Evolutionary conservation across 305 asterid genomes (phyloP).

Genomic region (Andrographis paniculata): DNA sequence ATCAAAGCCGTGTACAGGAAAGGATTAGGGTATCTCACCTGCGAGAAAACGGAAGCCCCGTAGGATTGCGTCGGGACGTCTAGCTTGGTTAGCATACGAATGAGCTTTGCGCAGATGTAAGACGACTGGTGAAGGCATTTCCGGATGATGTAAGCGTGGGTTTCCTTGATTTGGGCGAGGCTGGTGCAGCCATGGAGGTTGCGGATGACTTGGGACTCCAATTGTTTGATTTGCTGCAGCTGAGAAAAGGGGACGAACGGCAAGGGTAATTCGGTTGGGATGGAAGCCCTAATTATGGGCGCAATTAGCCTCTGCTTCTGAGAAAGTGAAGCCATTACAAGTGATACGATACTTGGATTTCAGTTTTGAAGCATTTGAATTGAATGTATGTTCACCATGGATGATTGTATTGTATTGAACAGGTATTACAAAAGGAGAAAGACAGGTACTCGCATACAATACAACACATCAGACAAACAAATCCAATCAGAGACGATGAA

Average conservation of each 20-base stretch:
- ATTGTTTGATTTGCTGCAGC: slow-evolving; percentile 42
- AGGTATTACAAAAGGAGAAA: too few relatives aligned
- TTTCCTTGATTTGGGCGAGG: slow-evolving; percentile 52
- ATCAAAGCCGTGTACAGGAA: slow-evolving; percentile 72
- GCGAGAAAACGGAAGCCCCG: slow-evolving; percentile 39
- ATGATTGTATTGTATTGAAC: too few relatives aligned
- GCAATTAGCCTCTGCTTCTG: too few relatives aligned
- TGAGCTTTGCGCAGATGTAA: slow-evolving; percentile 48
- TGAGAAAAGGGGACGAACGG: slow-evolving; percentile 57
- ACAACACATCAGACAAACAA: too few relatives aligned
- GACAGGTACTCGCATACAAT: too few relatives aligned
- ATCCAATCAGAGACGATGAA: too few relatives aligned
- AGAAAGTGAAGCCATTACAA: too few relatives aligned
- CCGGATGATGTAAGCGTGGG: slow-evolving; percentile 53
- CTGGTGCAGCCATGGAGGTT: slow-evolving; percentile 47
- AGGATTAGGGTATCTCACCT: slow-evolving; percentile 51
- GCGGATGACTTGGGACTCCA: slow-evolving; percentile 44
- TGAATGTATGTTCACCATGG: too few relatives aligned
- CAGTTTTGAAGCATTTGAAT: too few relatives aligned
- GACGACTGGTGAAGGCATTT: slow-evolving; percentile 66
- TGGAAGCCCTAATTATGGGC: too few relatives aligned
- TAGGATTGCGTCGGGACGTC: slow-evolving; percentile 40
- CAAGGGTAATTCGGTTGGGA: too few relatives aligned
- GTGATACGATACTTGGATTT: too few relatives aligned
- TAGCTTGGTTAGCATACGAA: slow-evolving; percentile 49